Base-by-base conservation (phyloP, 2,329 filamentous ascomycete genomes). In the Cladosporium velox region DNA sequence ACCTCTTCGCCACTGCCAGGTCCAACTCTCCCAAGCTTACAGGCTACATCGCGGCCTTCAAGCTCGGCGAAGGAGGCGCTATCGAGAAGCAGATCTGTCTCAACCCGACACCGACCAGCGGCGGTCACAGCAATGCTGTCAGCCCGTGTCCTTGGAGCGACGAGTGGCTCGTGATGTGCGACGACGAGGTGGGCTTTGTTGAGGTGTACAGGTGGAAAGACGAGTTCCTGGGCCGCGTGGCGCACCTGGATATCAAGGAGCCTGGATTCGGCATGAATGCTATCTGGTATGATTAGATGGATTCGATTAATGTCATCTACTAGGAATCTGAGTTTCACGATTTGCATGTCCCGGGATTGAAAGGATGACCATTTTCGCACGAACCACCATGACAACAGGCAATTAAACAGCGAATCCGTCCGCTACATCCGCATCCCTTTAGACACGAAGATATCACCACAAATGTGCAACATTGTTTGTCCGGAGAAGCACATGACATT, bases 241-340 rank as follows among this genome's bases (percentile, higher is more conserved):
- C 92, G 18, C 84, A 91, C 68, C 82, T 91, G 69, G 88, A 91
- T 71, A 88, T 96, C 44, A 88, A 88, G 6, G 92, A 96, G 81
- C 91, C 91, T n/a, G 92, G 92, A 1, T 96, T 96, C 77, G 92
- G 92, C 1, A 96, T 96, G 92, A 96, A 96, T 79, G 92, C 92
- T n/a, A 93, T 96, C 69, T 96, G 92, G 92, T 95, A 95, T 77
- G 90, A 96, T 79, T 92, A 55, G 52, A 55, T 7, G 52, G 5
- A 34, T 34, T n/a, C 8, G 18, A 44, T 44, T 44, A n/a, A 44
- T 44, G 6, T 44, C 38, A 10, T n/a, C 7, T 10, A n/a, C 18
- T 14, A 44, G 38, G 14, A n/a, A 10, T n/a, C 18, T 44, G 15
- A 14, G 1, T n/a, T n/a, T 44, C 38, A 21, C 38, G 8, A 44